Percentiles rank a stretch among this genome's conserved stretches.
Evolutionary conservation across 345 rosid genomes (phyloP).

Genomic region (Anacardium occidentale): DNA sequence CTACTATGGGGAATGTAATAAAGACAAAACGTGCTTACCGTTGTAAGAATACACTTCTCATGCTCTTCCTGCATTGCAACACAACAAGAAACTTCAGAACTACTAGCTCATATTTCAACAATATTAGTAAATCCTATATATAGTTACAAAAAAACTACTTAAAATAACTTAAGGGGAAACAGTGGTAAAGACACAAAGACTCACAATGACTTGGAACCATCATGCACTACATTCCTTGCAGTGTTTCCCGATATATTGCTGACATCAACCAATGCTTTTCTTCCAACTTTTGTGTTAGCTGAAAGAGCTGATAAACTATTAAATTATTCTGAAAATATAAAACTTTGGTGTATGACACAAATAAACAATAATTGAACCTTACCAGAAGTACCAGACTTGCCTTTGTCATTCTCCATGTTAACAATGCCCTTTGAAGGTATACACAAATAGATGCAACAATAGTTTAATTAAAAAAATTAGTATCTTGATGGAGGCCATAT

Average conservation of each 20-base stretch:
- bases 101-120: neutral
- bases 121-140: neutral
- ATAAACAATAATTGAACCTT: constrained; percentile 17
- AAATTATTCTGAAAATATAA: constrained; percentile 4
- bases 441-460: constrained; percentile 1
- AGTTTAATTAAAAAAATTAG: neutral
- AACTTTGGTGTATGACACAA: neutral
- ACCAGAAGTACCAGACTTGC: constrained; percentile 41
- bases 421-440: constrained; percentile 36
- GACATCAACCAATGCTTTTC: constrained; percentile 77
- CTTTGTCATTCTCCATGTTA: constrained; percentile 41
- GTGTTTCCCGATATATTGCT: constrained; percentile 49
- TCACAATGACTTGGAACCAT: constrained; percentile 62
- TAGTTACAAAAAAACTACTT: neutral
- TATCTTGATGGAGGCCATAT: neutral
- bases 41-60: constrained; percentile 19
- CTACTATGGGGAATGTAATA: neutral
- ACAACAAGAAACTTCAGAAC: constrained; percentile 7
- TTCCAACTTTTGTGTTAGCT: constrained; percentile 44
- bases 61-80: constrained; percentile 35
- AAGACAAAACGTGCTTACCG: constrained; percentile 26
- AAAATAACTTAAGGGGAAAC: neutral
- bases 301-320: constrained; percentile 22
- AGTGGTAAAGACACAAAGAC: constrained; percentile 20
- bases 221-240: constrained; percentile 27